Evolutionary conservation across 768 basidiomycete genomes (phyloP).

Genomic region (Kwoniella pini): DNA sequence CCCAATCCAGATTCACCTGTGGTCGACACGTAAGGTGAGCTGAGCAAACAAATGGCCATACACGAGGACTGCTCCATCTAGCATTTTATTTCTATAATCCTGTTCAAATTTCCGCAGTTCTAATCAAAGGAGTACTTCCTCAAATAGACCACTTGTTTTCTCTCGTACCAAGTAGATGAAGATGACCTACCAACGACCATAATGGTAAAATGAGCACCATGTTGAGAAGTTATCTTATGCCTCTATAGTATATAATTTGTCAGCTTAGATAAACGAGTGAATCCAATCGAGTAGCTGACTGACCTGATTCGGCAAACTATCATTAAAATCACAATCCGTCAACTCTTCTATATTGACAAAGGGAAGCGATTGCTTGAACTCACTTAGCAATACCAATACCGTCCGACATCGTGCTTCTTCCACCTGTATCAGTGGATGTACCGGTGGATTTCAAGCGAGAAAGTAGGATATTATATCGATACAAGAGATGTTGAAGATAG

Average conservation of each 20-base stretch:
- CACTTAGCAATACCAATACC: slow-evolving; percentile 55
- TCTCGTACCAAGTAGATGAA: not conserved
- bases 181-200: slow-evolving; percentile 89
- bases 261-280: not conserved
- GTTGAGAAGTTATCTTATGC: slow-evolving; percentile 99
- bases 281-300: slow-evolving; percentile 32
- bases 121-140: not conserved
- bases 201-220: slow-evolving; percentile 94
- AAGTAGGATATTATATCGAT: not conserved
- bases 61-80: too few species aligned
- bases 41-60: too few species aligned
- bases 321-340: not conserved
- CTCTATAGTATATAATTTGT: slow-evolving; percentile 61
- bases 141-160: slow-evolving; percentile 1
- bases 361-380: slow-evolving; percentile 4
- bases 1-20: slow-evolving; percentile 94
- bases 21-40: not conserved
- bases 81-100: too few species aligned
- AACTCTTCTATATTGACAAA: not conserved
- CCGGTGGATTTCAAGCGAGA: slow-evolving; percentile 7
- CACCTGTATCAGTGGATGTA: not conserved
- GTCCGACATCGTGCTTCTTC: slow-evolving; percentile 36
- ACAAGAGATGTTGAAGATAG: not conserved
- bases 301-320: slow-evolving; percentile 96
- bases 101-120: too few species aligned